These are phyloP conservation scores for Rhizopogon vesiculosus DNA, from an alignment of 768 basidiomycete genomes.

Conservation along the genomic window DNA sequence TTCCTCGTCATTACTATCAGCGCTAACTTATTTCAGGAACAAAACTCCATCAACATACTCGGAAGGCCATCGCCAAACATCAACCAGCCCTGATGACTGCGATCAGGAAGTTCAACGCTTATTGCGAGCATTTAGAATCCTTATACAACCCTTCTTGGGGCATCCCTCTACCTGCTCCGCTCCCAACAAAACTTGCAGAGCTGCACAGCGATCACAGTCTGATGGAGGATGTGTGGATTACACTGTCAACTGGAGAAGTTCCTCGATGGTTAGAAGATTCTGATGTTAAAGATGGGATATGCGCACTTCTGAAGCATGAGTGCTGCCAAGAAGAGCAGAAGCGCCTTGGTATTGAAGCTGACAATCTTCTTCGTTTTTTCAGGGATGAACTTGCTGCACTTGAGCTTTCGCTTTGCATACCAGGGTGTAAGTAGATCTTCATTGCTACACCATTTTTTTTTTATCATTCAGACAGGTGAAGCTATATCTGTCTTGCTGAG, in stretches of 20 bases:
- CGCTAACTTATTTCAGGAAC: conserved; percentile 13
- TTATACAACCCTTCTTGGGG: background rate
- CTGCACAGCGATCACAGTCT: conserved; percentile 11
- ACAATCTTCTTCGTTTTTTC: conserved; percentile 34
- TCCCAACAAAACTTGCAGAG: background rate
- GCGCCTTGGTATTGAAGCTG: conserved; percentile 21
- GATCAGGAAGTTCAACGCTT: background rate
- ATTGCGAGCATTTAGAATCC: background rate
- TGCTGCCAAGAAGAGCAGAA: conserved; percentile 26
- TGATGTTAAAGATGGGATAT: conserved; percentile 26
- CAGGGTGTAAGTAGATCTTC: conserved; percentile 7
- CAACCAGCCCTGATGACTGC: conserved; percentile 18
- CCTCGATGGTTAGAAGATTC: conserved; percentile 31
- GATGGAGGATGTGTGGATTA: conserved; percentile 36
- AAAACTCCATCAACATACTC: conserved; percentile 26
- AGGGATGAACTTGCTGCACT: conserved; percentile 22
- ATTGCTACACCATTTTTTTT: background rate
- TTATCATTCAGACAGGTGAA: background rate
- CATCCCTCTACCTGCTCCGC: background rate
- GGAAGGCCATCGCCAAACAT: conserved; percentile 21
- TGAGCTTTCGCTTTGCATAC: conserved; percentile 8
- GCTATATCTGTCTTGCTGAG: background rate
- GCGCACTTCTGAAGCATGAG: conserved; percentile 20
- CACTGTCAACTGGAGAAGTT: background rate
- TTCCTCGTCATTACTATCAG: background rate